Evolutionary conservation across 1,284 basidiomycete genomes (phyloP).

Genomic region (Hymenochaete sp.): DNA sequence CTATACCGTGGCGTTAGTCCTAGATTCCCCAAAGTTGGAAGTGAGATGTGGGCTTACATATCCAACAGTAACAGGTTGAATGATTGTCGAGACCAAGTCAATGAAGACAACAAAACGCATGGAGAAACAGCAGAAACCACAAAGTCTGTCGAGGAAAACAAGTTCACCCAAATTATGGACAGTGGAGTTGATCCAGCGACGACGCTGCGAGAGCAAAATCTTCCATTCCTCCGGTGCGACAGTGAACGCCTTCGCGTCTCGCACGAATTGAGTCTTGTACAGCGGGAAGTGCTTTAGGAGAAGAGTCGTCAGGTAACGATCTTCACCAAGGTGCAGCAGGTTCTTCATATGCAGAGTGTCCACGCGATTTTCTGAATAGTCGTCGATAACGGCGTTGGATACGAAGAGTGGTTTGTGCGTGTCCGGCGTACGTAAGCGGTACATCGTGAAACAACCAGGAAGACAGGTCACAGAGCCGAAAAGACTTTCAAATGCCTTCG

Average conservation of each 20-base stretch:
- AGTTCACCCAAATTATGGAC: slow-evolving; percentile 95
- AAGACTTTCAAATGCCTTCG: slow-evolving; percentile 94
- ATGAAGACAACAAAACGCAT: slow-evolving; percentile 99
- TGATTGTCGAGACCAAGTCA: slow-evolving; percentile 81
- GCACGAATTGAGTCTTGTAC: slow-evolving; percentile 91
- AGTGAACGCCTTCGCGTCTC: slow-evolving; percentile 88
- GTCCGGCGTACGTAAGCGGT: slow-evolving; percentile 88
- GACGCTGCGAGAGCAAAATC: slow-evolving; percentile 91
- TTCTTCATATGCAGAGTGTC: slow-evolving; percentile 99
- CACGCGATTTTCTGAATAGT: slow-evolving; percentile 94
- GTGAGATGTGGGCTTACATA: slow-evolving; percentile 57
- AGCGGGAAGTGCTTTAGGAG: slow-evolving; percentile 90
- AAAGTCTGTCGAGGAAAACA: slow-evolving; percentile 86
- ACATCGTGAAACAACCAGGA: slow-evolving; percentile 95
- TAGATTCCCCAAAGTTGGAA: not conserved
- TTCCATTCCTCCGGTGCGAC: slow-evolving; percentile 92
- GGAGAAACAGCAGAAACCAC: slow-evolving; percentile 96
- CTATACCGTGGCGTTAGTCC: slow-evolving; percentile 31
- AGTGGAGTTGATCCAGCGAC: slow-evolving; percentile 99
- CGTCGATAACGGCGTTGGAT: slow-evolving; percentile 82
- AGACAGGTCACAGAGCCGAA: slow-evolving; percentile 98
- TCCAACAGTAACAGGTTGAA: slow-evolving; percentile 87
- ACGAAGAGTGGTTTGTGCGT: slow-evolving; percentile 85
- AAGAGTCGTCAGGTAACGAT: slow-evolving; percentile 94
- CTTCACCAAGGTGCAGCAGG: slow-evolving; percentile 92